Base-by-base conservation (phyloP, 768 basidiomycete genomes). In the Podaxis carcinomalis region DNA sequence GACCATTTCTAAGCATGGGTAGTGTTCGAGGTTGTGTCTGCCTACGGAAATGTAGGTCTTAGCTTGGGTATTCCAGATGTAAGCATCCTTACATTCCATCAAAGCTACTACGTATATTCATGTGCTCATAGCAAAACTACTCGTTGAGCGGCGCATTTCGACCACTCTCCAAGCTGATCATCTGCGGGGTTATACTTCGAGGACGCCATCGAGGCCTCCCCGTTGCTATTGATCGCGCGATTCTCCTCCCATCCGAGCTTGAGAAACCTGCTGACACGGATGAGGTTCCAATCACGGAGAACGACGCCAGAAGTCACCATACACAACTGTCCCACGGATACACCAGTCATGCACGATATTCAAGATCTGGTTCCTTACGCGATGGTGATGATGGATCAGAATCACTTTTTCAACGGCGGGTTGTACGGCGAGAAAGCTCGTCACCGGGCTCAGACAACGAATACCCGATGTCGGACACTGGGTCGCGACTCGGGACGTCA, bases 121-220 rank as follows among this genome's bases (percentile, higher is more conserved):
- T 35, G n/a, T 11, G 19, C 46, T 55, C 37, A 2, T 64, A 97
- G 94, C 79, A 83, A 69, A 89, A 90, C 69, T 92, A 85, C 67
- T 92, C 92, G 0, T 82, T 98, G 57, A 84, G 85, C 4, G 95
- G 93, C 1, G 84, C 88, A 9, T 86, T 95, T 61, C 77, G 80
- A 13, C 83, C 89, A 0, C 73, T 97, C 4, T 95, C 94, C 0
- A 98, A 98, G 72, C 80, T 98, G 37, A 86, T 98, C 59, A 66
- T 98, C 27, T 88, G 86, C 68, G 72, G 83, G 9, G 93, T 98
- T 65, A 98, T 98, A 93, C 81, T 99, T 63, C 90, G 97, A 60
- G 94, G 95, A 6, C 84, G 93, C 11, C 95, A 98, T 72, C 88
- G 95, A 51, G 92, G 93, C 39, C 76, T 94, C 5, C 92, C 92